Conservation (phyloP, 768 basidiomycete species). For the Panellus pusillus region DNA sequence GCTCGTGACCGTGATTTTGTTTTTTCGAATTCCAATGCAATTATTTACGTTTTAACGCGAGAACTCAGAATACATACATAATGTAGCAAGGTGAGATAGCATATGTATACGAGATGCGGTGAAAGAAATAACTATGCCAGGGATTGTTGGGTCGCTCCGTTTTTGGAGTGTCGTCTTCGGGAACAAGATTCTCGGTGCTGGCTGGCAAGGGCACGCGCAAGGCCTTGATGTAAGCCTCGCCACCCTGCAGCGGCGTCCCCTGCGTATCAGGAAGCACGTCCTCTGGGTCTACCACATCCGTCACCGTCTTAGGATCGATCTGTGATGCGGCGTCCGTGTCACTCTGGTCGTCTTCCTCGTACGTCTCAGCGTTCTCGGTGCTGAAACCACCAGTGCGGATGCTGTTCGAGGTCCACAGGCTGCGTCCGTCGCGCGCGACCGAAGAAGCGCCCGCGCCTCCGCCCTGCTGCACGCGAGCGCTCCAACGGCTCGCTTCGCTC, state of each 20-base stretch:
- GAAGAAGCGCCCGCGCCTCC: constrained; percentile 43
- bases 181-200: constrained; percentile 15
- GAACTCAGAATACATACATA: not conserved
- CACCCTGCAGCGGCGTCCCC: constrained; percentile 9
- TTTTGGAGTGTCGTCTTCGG: constrained; percentile 9
- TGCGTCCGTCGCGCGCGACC: constrained; percentile 48
- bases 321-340: constrained; percentile 8
- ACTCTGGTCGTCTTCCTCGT: constrained; percentile 20
- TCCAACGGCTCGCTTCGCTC: constrained; percentile 87
- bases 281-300: constrained; percentile 6
- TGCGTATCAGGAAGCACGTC: not conserved
- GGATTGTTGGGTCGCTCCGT: not conserved
- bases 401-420: constrained; percentile 62
- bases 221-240: constrained; percentile 13
- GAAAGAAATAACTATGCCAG: constrained; percentile 4
- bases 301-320: not conserved
- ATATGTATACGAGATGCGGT: not conserved
- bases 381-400: constrained; percentile 57
- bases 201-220: constrained; percentile 17
- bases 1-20: too few species aligned
- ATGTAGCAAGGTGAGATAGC: constrained; percentile 2
- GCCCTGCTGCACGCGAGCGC: constrained; percentile 59
- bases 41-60: too few species aligned
- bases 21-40: not conserved
- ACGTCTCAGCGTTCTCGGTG: constrained; percentile 38